Evolutionary conservation across 106 monocot genomes (phyloP).

Genomic region (Allium fistulosum): DNA sequence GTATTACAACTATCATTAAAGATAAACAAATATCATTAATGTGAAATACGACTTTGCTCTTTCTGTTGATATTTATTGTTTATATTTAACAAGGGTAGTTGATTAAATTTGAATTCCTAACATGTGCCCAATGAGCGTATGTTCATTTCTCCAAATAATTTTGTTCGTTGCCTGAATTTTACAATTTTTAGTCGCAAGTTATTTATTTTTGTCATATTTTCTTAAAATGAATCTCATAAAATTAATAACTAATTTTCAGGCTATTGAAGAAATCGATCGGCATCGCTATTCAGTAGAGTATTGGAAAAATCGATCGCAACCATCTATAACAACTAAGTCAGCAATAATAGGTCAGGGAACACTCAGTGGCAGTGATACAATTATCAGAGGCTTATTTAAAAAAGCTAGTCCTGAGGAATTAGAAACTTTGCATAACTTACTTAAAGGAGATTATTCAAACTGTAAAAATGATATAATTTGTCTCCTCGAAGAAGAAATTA

Average conservation of each 20-base stretch:
- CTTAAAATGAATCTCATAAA: background rate
- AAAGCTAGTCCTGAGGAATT: slow-evolving; percentile 25
- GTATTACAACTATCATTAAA: no score
- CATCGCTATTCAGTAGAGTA: slow-evolving; percentile 33
- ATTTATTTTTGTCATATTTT: background rate
- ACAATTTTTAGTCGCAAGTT: background rate
- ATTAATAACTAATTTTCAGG: slow-evolving; percentile 21
- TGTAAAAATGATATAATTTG: slow-evolving; percentile 2
- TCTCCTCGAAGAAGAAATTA: slow-evolving; percentile 17
- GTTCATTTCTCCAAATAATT: background rate
- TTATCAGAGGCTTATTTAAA: slow-evolving; percentile 15
- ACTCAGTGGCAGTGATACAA: background rate
- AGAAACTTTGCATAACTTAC: slow-evolving; percentile 7
- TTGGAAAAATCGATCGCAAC: slow-evolving; percentile 28
- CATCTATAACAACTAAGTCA: background rate
- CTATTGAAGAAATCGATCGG: slow-evolving; percentile 43
- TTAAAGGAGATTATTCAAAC: background rate
- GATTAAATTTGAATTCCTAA: no score
- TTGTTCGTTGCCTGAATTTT: background rate
- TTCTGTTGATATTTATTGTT: background rate
- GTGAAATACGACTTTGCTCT: no score
- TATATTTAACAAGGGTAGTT: background rate
- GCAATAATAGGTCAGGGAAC: background rate
- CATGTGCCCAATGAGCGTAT: background rate
- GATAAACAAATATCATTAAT: no score